Percentiles rank a stretch among this genome's conserved stretches.
Conservation (phyloP, 2,329 filamentous ascomycete species). For the Aspergillus fijiensis region DNA sequence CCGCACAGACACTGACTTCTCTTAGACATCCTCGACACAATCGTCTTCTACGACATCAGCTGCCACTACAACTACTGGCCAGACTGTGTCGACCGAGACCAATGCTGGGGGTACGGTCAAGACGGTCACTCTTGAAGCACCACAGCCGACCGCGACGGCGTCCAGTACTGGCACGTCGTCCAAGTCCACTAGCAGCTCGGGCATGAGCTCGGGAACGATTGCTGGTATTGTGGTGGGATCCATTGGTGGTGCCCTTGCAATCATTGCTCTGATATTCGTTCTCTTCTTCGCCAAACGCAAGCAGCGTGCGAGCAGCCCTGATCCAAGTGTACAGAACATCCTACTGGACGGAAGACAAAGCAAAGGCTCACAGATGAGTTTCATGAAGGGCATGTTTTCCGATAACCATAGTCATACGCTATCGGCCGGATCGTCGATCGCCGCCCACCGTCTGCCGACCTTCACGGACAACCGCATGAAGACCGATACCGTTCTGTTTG, state of each 20-base stretch:
- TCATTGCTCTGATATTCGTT: conserved; percentile 41
- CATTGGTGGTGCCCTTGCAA: conserved; percentile 37
- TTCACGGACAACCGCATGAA: conserved; percentile 49
- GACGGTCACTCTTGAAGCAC: conserved; percentile 28
- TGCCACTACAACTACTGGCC: conserved; percentile 6
- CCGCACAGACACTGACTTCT: conserved; percentile 8
- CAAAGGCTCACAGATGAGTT: conserved; percentile 38
- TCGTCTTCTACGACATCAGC: conserved; percentile 17
- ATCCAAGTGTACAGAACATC: conserved; percentile 32
- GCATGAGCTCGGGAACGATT: conserved; percentile 43
- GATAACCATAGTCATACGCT: conserved; percentile 28
- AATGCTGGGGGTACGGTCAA: conserved; percentile 29
- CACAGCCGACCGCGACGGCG: conserved; percentile 18
- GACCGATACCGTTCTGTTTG: conserved; percentile 42
- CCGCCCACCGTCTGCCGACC: conserved; percentile 27
- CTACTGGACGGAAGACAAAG: conserved; percentile 33
- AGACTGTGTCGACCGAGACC: conserved; percentile 22
- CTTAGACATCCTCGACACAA: conserved; percentile 15
- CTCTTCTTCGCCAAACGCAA: conserved; percentile 42
- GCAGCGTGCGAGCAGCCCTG: conserved; percentile 28
- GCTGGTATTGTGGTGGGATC: conserved; percentile 47
- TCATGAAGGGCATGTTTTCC: conserved; percentile 33
- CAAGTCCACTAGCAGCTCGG: conserved; percentile 19
- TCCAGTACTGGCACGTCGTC: conserved; percentile 12
- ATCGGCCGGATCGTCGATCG: conserved; percentile 24